Percentiles rank a stretch among this genome's conserved stretches.
phyloP scores from a whole-genome alignment of 352 stramenopile genomes.

The Pythium pectinolyticum region DNA sequence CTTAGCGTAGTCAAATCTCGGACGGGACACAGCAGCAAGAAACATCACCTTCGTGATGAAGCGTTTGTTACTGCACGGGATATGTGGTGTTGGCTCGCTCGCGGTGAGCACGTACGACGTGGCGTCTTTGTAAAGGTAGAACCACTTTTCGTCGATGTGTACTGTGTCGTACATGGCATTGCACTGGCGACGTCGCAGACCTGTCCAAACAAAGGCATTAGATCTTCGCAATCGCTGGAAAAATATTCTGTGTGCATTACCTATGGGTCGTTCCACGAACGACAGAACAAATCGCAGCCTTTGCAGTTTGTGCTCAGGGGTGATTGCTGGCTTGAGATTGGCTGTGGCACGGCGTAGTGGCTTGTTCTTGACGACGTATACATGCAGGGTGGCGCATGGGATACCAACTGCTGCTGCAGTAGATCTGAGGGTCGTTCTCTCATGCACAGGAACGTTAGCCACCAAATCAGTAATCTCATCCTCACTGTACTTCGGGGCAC shows the following conservation, averaged over 20 bases:
- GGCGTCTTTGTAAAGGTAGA: conserved; percentile 23
- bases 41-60: conserved; percentile 39
- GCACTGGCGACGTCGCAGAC: not conserved
- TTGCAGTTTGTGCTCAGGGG: not conserved
- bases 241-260: not conserved
- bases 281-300: not conserved
- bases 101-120: conserved; percentile 16
- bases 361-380: conserved; percentile 21
- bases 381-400: conserved; percentile 3
- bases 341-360: not conserved
- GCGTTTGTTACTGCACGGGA: conserved; percentile 15
- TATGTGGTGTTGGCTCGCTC: conserved; percentile 10
- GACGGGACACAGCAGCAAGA: conserved; percentile 14
- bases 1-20: conserved; percentile 4
- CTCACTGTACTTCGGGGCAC: conserved; percentile 3
- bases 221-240: not conserved
- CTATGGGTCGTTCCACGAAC: conserved; percentile 4
- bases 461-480: conserved; percentile 1
- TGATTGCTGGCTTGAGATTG: conserved; percentile 5
- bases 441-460: conserved; percentile 1
- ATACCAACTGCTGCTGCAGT: not conserved
- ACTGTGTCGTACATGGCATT: conserved; percentile 23
- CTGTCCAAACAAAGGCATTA: too few relatives aligned
- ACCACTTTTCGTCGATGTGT: conserved; percentile 32
- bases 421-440: conserved; percentile 1